A percentile compares a stretch with the other conserved stretches of the same genome.
phyloP scores from a whole-genome alignment of 106 monocot species.

The Narthecium ossifragum region DNA sequence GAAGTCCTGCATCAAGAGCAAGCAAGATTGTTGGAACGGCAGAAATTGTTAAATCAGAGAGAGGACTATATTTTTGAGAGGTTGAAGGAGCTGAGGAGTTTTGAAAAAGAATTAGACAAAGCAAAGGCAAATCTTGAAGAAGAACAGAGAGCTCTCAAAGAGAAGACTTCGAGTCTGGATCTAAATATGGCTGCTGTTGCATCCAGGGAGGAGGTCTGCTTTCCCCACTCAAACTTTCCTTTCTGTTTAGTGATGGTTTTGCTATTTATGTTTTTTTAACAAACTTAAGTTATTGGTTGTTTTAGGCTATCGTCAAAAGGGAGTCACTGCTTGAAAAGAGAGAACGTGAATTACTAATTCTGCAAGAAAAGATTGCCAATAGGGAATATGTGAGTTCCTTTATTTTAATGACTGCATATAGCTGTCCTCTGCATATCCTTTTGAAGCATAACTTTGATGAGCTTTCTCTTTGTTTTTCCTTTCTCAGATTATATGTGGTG shows the following conservation, averaged over 20 bases:
- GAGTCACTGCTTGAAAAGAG: slow-evolving; percentile 60
- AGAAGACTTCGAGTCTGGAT: slow-evolving; percentile 49
- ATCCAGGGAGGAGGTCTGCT: slow-evolving; percentile 60
- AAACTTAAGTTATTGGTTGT: neutral
- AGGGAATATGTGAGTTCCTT: slow-evolving; percentile 60
- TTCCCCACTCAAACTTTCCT: neutral
- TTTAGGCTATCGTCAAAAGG: slow-evolving; percentile 57
- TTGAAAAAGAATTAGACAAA: slow-evolving; percentile 54
- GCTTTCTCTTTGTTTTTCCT: neutral
- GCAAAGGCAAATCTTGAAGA: slow-evolving; percentile 36
- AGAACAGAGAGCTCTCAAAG: slow-evolving; percentile 33
- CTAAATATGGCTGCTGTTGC: slow-evolving; percentile 40
- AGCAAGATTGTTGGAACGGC: slow-evolving; percentile 48
- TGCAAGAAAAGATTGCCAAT: slow-evolving; percentile 66
- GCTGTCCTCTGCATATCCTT: no score
- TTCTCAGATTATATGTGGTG: neutral
- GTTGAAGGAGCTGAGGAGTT: slow-evolving; percentile 29
- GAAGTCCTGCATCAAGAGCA: slow-evolving; percentile 68
- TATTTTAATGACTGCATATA: no score
- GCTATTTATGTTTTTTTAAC: neutral
- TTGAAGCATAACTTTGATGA: no score
- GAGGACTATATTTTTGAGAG: slow-evolving; percentile 54
- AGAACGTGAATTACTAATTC: slow-evolving; percentile 62
- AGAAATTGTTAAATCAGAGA: slow-evolving; percentile 57
- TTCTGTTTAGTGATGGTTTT: neutral